Base-by-base conservation (phyloP, 1,284 basidiomycete genomes). In the Rhodotorula sp. region DNA sequence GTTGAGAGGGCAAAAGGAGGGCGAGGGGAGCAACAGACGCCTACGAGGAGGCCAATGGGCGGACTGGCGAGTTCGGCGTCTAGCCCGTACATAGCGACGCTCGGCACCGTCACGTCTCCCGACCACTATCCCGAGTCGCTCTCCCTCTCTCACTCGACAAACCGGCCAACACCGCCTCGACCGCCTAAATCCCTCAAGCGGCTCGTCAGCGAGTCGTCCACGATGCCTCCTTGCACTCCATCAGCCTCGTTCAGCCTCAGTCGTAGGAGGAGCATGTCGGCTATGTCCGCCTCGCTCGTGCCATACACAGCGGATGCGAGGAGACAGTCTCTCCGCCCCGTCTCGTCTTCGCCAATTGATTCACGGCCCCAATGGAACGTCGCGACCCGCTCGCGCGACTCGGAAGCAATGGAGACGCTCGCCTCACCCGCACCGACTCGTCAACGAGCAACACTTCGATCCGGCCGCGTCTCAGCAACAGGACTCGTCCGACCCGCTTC, bases 291-390 rank as follows among this genome's bases (percentile, higher is more conserved):
- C 10, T 48, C n/a, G 10, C 24, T 24, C 50, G 66, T 50, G 44
- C 61, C 20, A 31, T 18, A 44, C 40, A 18, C 40, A 44, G 40
- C 40, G 16, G 40, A 44, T 13, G 5, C 13, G 40, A 44, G 40
- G 40, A 44, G 40, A 18, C 40, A 44, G 16, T 44, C 40, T 44
- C 40, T 44, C 40, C 40, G 40, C 16, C 40, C 40, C 40, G 40
- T 44, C 40, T 44, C 40, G 40, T 13, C 40, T 44, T 44, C 40
- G 10, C 40, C 40, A 3, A 10, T 44, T 13, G 40, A 44, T 44
- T 15, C 40, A 18, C 59, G 65, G 72, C 86, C 85, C 65, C 81
- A 81, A 30, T 92, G 90, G 90, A 92, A 92, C 76, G 85, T 87
- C 74, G 91, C 90, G 5, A 91, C 89, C 4, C 89, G 83, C 15